Base-by-base conservation (phyloP, 1,139 yeast species). In the Blastobotrys aristatus region DNA sequence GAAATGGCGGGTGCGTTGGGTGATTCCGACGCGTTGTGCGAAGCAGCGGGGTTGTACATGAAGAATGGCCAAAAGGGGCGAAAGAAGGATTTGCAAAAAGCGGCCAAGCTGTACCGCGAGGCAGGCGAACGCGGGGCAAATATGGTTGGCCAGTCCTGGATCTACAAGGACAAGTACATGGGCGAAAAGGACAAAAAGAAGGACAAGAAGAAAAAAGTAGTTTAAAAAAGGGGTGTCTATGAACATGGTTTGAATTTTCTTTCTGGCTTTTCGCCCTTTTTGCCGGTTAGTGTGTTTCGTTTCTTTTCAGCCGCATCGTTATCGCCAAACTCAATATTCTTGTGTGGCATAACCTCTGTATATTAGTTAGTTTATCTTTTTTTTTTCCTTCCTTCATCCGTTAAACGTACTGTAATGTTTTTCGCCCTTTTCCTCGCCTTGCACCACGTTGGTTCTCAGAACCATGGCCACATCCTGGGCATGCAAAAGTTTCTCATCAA, bases 321-420 rank as follows among this genome's bases (percentile, higher is more conserved):
- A 62, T 89, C 96, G 13, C 97, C 97, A 46, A 90, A 72, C 65
- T 92, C 97, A 0, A 95, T 86, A 45, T 84, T 79, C 46, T 79
- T 70, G 62, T 88, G 96, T 57, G 92, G 82, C 54, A 84, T 82
- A 59, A 89, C 70, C 49, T 69, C 64, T 62, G 40, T 18, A 40
- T 36, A 24, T 24, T 24, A 17, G 43, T 39, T 40, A 32, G 36
- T 31, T n/a, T 30, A 6, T 17, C 13, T 5, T 34, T 20, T 7
- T 29, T 36, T 10, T 13, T 36, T 36, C n/a, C 16, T 21, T 36
- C 13, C 20, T 38, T 14, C 14, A 16, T 22, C 13, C n/a, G 8
- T 44, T 22, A 13, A 11, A 39, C 65, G 51, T 51, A 60, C 65
- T 51, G 52, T 68, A 74, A 30, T 57, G 5, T 58, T 67, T 7